phyloP scores from a whole-genome alignment of 148 eudicot species.

The Tetragonia tetragonoides region DNA sequence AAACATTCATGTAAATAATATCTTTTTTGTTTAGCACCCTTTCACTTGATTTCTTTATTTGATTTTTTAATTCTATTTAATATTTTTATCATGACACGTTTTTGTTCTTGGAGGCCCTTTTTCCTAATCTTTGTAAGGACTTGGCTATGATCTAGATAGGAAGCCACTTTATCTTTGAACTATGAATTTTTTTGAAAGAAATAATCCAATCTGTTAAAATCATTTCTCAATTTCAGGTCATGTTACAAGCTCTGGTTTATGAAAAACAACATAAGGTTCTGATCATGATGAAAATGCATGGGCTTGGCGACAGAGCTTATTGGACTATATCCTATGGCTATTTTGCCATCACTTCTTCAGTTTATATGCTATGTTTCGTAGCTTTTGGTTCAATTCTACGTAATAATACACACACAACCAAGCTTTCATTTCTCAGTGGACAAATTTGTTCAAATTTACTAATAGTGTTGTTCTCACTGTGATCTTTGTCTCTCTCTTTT shows the following conservation, averaged over 20 bases:
- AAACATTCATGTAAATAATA: not conserved
- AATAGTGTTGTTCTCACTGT: slow-evolving; percentile 1
- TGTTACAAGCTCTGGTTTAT: slow-evolving; percentile 67
- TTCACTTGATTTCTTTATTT: not conserved
- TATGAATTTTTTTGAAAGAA: not conserved
- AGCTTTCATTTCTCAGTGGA: not conserved
- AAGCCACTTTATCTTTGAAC: not conserved
- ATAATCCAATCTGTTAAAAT: not conserved
- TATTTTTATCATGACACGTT: too few species aligned
- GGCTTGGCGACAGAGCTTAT: slow-evolving; percentile 88
- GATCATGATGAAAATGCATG: slow-evolving; percentile 99
- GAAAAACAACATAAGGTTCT: slow-evolving; percentile 80
- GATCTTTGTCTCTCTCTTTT: not conserved
- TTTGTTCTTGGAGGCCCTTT: too few species aligned
- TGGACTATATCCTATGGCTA: slow-evolving; percentile 82
- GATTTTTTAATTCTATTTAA: not conserved
- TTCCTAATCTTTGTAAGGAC: not conserved
- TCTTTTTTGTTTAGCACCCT: not conserved
- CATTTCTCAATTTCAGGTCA: slow-evolving; percentile 43
- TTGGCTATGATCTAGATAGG: not conserved
- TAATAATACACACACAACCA: slow-evolving; percentile 26
- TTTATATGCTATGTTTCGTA: slow-evolving; percentile 79
- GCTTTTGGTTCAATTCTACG: slow-evolving; percentile 66
- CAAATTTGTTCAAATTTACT: not conserved
- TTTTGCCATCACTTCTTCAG: slow-evolving; percentile 52